Evolutionary conservation across 129 eudicot species (phyloP).

Genomic region (Tagetes patula): DNA sequence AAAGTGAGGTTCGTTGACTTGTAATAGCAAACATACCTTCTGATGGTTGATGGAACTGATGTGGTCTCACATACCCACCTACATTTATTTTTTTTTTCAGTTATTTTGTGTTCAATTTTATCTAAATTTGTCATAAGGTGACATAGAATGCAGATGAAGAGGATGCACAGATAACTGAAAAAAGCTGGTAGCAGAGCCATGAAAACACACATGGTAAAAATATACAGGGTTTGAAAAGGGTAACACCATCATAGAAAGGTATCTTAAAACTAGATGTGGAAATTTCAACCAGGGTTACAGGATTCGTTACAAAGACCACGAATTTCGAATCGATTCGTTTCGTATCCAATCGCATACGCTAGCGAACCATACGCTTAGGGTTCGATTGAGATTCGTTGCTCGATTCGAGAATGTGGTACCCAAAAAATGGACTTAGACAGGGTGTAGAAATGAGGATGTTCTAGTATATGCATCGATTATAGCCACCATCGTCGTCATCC

Average conservation of each 20-base stretch:
- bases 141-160: conserved; percentile 23
- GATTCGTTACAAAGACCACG: too few species aligned
- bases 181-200: conserved; percentile 7
- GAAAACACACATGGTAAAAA: neutral
- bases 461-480: too few species aligned
- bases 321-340: too few species aligned
- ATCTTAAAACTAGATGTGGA: neutral
- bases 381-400: too few species aligned
- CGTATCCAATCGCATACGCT: too few species aligned
- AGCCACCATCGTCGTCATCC: too few species aligned
- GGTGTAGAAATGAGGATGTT: too few species aligned
- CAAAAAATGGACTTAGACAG: too few species aligned
- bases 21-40: conserved; percentile 26
- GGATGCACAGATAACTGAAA: neutral
- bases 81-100: conserved; percentile 22
- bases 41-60: conserved; percentile 34
- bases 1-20: conserved; percentile 39
- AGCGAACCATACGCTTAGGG: too few species aligned
- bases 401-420: too few species aligned
- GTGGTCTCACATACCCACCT: conserved; percentile 50
- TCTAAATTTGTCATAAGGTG: neutral
- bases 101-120: conserved; percentile 25
- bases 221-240: neutral
- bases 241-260: neutral
- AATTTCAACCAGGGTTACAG: neutral